phyloP scores from a whole-genome alignment of 495 filamentous ascomycete genomes.

The Bombardia bombarda region DNA sequence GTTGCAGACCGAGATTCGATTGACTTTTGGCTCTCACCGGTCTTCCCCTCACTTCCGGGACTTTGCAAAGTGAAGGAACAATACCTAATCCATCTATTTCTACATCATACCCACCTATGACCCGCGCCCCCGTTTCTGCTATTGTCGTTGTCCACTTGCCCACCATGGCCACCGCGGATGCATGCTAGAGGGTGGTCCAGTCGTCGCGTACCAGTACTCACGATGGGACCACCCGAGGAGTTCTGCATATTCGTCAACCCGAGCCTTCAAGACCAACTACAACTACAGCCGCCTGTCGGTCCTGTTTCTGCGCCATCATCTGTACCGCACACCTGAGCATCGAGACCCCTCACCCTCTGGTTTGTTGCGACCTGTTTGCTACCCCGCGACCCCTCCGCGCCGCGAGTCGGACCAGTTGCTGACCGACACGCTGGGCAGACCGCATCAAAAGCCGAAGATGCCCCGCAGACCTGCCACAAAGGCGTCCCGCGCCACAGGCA shows the following conservation, averaged over 20 bases:
- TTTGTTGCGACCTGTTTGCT: not conserved
- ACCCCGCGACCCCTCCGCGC: not conserved
- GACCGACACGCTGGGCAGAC: not conserved
- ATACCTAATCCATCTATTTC: not conserved
- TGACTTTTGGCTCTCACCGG: not conserved
- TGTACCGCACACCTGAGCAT: too few species aligned
- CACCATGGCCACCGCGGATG: conserved; percentile 38
- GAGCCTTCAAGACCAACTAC: conserved; percentile 3
- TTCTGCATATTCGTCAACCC: conserved; percentile 15
- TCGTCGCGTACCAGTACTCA: conserved; percentile 28
- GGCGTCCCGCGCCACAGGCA: conserved; percentile 20
- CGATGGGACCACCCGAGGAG: conserved; percentile 46
- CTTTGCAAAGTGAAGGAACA: not conserved
- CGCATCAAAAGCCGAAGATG: conserved; percentile 23
- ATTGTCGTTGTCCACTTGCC: conserved; percentile 12
- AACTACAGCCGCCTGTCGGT: not conserved
- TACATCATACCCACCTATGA: not conserved
- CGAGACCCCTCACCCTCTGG: too few species aligned
- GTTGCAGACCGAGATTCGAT: not conserved
- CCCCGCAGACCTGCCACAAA: conserved; percentile 20
- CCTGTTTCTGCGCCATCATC: not conserved
- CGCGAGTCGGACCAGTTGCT: not conserved
- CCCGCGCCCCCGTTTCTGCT: not conserved
- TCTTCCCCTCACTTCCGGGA: conserved; percentile 16
- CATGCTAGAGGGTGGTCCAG: conserved; percentile 44